phyloP scores from a whole-genome alignment of 179 eudicot species.

The Pouteria campechiana region DNA sequence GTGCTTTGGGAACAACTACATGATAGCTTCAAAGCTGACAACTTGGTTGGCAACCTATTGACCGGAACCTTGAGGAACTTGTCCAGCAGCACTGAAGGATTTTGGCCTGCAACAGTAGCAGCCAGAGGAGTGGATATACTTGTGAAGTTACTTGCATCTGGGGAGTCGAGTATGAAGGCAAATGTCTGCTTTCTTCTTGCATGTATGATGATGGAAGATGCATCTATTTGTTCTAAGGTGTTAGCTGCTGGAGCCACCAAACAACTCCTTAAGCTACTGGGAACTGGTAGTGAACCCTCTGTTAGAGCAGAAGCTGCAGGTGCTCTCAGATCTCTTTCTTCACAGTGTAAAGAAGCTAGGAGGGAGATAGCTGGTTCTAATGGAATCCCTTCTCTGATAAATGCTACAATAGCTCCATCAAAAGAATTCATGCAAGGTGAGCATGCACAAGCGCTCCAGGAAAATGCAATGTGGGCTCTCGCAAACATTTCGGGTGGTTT shows the following conservation, averaged over 20 bases:
- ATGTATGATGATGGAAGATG: conserved; percentile 87
- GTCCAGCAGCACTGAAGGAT: conserved; percentile 80
- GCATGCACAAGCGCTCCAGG: conserved; percentile 92
- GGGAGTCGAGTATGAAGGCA: conserved; percentile 68
- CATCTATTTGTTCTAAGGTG: conserved; percentile 63
- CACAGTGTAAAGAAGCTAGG: conserved; percentile 84
- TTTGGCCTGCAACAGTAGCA: conserved; percentile 74
- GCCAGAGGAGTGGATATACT: conserved; percentile 84
- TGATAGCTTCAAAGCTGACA: conserved; percentile 60
- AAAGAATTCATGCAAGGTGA: conserved; percentile 98
- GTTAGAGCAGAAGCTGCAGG: conserved; percentile 97
- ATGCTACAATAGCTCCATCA: conserved; percentile 98
- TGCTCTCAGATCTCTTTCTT: conserved; percentile 91
- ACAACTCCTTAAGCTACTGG: conserved; percentile 81
- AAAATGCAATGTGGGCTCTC: conserved; percentile 98
- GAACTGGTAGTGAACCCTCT: conserved; percentile 77
- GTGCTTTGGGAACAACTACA: conserved; percentile 83
- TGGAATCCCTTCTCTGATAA: conserved; percentile 86
- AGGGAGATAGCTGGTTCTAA: conserved; percentile 63
- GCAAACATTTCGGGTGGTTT: conserved; percentile 99
- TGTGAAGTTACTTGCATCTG: conserved; percentile 63
- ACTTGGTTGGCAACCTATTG: conserved; percentile 63
- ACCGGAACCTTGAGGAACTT: conserved; percentile 90
- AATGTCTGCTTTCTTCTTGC: conserved; percentile 92
- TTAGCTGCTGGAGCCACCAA: conserved; percentile 71